These are phyloP conservation scores for Immersiporthe knoxdaviesiana DNA, from an alignment of 2,329 filamentous ascomycete species.

Conservation along the genomic window DNA sequence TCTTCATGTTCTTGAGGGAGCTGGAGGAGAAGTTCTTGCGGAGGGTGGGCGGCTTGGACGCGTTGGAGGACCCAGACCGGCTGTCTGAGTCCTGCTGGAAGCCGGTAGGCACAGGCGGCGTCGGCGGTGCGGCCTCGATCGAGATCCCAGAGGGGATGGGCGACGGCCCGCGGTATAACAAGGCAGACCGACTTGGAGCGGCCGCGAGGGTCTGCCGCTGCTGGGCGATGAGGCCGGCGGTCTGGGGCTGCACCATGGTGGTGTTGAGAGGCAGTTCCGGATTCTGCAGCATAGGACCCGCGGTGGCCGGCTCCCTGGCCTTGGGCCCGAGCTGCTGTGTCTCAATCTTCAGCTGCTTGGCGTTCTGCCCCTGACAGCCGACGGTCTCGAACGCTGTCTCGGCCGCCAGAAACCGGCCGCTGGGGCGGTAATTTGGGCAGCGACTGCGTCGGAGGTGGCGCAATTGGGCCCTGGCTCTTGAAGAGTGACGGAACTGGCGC, in stretches of 20 bases:
- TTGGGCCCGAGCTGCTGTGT: slow-evolving; percentile 53
- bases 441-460: slow-evolving; percentile 55
- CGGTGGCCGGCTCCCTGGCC: slow-evolving; percentile 33
- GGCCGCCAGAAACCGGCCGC: slow-evolving; percentile 39
- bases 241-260: slow-evolving; percentile 33
- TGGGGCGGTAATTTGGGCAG: slow-evolving; percentile 49
- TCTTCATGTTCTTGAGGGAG: slow-evolving; percentile 71
- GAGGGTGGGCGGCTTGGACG: slow-evolving; percentile 49
- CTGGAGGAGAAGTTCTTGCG: slow-evolving; percentile 73
- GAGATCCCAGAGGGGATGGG: slow-evolving; percentile 40
- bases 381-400: slow-evolving; percentile 68
- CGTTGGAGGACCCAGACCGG: slow-evolving; percentile 58
- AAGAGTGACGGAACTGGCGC: slow-evolving; percentile 36
- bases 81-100: slow-evolving; percentile 38
- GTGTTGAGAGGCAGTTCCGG: slow-evolving; percentile 14
- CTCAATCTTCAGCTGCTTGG: slow-evolving; percentile 87
- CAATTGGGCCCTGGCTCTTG: slow-evolving; percentile 36
- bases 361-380: slow-evolving; percentile 79
- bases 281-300: slow-evolving; percentile 33
- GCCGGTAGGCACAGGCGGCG: slow-evolving; percentile 39
- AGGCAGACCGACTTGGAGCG: slow-evolving; percentile 38
- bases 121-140: slow-evolving; percentile 34
- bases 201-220: slow-evolving; percentile 48
- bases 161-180: slow-evolving; percentile 35
- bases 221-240: slow-evolving; percentile 45